phyloP scores from a whole-genome alignment of 371 early-diverging fungal genomes.

The Mortierella sp. region DNA sequence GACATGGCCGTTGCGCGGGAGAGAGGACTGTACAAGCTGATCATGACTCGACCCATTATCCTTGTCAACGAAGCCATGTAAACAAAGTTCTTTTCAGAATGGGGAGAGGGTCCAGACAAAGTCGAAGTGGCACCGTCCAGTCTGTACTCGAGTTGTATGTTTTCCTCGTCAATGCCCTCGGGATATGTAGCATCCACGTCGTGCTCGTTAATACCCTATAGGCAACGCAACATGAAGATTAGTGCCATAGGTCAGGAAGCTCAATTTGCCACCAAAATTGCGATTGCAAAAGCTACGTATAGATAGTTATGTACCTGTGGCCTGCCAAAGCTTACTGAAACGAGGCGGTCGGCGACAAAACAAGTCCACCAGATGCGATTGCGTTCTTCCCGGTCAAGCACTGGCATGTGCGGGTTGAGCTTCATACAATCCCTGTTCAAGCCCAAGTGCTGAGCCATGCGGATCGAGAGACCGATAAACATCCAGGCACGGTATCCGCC shows the following conservation, averaged over 20 bases:
- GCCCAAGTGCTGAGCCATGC: slow-evolving; percentile 75
- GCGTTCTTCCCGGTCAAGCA: slow-evolving; percentile 65
- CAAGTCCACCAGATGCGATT: slow-evolving; percentile 71
- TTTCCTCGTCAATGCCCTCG: slow-evolving; percentile 38
- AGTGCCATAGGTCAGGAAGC: neutral
- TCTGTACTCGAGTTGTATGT: slow-evolving; percentile 30
- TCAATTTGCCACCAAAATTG: neutral
- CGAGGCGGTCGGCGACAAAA: slow-evolving; percentile 66
- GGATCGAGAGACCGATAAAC: slow-evolving; percentile 66
- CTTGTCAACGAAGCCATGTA: slow-evolving; percentile 33
- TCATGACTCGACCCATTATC: slow-evolving; percentile 40
- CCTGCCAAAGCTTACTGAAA: slow-evolving; percentile 45
- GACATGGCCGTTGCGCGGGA: slow-evolving; percentile 25
- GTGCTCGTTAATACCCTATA: slow-evolving; percentile 53
- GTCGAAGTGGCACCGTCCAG: slow-evolving; percentile 15
- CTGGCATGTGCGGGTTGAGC: slow-evolving; percentile 62
- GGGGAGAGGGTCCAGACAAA: slow-evolving; percentile 23
- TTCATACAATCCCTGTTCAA: slow-evolving; percentile 66
- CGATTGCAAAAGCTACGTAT: neutral
- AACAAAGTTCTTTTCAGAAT: slow-evolving; percentile 39
- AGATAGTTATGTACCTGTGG: slow-evolving; percentile 22
- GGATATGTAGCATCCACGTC: slow-evolving; percentile 45
- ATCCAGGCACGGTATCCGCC: slow-evolving; percentile 63
- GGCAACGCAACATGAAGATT: slow-evolving; percentile 24
- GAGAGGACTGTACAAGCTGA: slow-evolving; percentile 33